Conservation (phyloP, 179 eudicot genomes). For the Heliamphora pulchella region DNA sequence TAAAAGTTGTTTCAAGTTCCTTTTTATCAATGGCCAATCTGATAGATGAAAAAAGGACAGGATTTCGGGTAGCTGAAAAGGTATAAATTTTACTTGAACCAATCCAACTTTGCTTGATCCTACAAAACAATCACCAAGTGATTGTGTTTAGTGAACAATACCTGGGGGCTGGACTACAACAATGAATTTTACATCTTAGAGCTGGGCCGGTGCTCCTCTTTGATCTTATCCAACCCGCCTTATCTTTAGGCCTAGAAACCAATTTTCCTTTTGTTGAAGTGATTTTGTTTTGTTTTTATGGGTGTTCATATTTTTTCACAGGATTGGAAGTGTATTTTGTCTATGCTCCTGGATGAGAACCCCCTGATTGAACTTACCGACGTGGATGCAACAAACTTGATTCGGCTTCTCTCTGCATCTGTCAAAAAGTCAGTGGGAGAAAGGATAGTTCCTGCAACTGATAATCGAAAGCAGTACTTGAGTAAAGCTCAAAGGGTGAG, state of each 20-base stretch:
- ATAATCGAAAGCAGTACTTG: conserved; percentile 62
- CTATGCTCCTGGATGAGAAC: conserved; percentile 74
- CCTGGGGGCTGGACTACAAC: neutral
- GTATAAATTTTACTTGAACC: neutral
- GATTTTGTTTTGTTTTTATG: neutral
- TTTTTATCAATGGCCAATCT: neutral
- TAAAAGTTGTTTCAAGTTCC: neutral
- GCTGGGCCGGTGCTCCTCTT: neutral
- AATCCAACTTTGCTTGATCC: neutral
- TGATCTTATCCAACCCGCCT: neutral
- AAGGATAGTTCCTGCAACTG: conserved; percentile 83
- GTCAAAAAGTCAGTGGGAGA: conserved; percentile 90
- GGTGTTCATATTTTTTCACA: conserved; percentile 22
- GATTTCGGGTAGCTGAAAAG: neutral
- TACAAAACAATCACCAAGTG: neutral
- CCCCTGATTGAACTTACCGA: conserved; percentile 77
- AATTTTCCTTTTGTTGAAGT: neutral
- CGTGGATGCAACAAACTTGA: conserved; percentile 81
- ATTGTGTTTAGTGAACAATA: neutral
- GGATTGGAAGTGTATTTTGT: conserved; percentile 92
- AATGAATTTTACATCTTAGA: neutral
- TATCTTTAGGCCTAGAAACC: neutral
- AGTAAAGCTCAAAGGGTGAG: conserved; percentile 88
- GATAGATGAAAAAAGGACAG: neutral
- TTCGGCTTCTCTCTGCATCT: conserved; percentile 79